phyloP scores from a whole-genome alignment of 139 green algal genomes.

The Astrephomene gubernaculifera region DNA sequence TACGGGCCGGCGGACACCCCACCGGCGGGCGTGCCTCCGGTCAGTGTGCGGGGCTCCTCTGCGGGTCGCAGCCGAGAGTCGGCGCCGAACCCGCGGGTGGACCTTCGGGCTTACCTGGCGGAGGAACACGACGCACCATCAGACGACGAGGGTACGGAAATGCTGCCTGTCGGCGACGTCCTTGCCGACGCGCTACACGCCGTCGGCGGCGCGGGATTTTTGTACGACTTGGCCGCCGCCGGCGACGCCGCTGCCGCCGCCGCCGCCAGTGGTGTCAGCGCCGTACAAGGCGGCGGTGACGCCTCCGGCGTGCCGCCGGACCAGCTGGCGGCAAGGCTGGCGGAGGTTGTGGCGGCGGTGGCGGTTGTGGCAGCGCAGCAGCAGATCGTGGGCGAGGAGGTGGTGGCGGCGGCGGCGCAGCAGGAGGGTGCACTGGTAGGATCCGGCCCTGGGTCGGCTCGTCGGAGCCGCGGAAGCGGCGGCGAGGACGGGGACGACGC shows the following conservation, averaged over 20 bases:
- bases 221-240: too few relatives aligned
- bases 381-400: background rate
- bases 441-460: background rate
- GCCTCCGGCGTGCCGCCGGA: conserved; percentile 1
- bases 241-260: background rate
- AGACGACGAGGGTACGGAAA: conserved; percentile 1
- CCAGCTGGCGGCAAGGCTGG: conserved; percentile 27
- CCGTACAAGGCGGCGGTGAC: background rate
- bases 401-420: background rate
- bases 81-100: conserved; percentile 2
- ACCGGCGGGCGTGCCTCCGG: too few relatives aligned
- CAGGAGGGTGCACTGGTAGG: background rate
- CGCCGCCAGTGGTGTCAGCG: too few relatives aligned
- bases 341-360: conserved; percentile 23
- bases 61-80: conserved; percentile 22
- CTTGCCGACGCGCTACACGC: background rate
- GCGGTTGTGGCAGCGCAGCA: background rate
- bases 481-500: conserved; percentile 3
- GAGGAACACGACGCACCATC: conserved; percentile 10
- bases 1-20: background rate
- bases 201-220: too few relatives aligned
- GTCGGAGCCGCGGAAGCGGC: background rate
- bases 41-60: conserved; percentile 18
- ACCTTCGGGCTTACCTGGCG: conserved; percentile 32
- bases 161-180: background rate